These are phyloP conservation scores for Hypoxylon sp. DNA, from an alignment of 2,329 filamentous ascomycete species.

Conservation along the genomic window DNA sequence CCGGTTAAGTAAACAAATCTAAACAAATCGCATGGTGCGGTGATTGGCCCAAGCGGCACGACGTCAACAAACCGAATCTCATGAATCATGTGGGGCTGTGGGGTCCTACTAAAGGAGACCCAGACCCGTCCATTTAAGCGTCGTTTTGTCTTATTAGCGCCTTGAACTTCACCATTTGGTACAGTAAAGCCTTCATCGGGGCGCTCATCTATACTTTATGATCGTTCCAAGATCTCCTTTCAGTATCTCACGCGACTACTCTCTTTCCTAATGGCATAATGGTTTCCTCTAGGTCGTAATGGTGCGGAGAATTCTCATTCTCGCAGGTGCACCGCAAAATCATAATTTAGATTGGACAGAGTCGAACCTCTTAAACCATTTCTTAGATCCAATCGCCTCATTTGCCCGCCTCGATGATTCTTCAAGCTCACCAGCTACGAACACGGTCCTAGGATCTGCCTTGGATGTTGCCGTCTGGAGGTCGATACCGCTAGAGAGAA, in stretches of 20 bases:
- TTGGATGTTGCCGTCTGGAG: slow-evolving; percentile 63
- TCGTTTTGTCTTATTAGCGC: not conserved
- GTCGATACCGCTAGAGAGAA: slow-evolving; percentile 62
- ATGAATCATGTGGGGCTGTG: slow-evolving; percentile 13
- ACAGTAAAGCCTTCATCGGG: not conserved
- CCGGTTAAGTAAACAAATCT: slow-evolving; percentile 52
- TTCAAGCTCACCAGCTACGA: slow-evolving; percentile 25
- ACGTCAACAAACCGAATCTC: slow-evolving; percentile 44
- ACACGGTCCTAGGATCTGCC: slow-evolving; percentile 38
- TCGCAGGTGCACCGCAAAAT: slow-evolving; percentile 49
- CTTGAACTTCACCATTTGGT: not conserved
- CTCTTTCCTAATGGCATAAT: slow-evolving; percentile 13
- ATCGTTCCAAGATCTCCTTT: not conserved
- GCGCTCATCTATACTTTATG: not conserved
- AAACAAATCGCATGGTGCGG: slow-evolving; percentile 48
- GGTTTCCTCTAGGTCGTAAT: slow-evolving; percentile 39
- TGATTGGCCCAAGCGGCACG: slow-evolving; percentile 43
- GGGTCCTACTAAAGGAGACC: slow-evolving; percentile 8
- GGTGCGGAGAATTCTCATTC: slow-evolving; percentile 49
- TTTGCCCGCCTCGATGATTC: slow-evolving; percentile 38
- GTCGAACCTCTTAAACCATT: slow-evolving; percentile 61
- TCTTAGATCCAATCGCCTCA: slow-evolving; percentile 56
- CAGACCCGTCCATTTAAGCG: not conserved
- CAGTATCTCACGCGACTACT: slow-evolving; percentile 6
- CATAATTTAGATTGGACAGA: slow-evolving; percentile 46